Conservation (phyloP, 768 basidiomycete species). For the Boletus vinaceobasis region DNA sequence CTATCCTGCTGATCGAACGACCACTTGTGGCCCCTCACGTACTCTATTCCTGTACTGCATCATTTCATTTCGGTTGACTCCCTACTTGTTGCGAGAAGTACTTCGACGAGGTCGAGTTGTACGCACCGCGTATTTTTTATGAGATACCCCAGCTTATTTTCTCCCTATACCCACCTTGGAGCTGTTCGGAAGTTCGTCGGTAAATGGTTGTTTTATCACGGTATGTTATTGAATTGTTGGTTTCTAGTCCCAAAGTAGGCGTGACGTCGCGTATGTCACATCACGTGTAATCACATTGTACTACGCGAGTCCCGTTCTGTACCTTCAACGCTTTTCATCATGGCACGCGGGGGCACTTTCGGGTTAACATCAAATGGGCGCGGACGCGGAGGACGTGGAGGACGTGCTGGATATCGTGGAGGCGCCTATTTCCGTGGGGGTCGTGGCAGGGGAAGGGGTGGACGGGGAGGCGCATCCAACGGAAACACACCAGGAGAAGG, state of each 20-base stretch:
- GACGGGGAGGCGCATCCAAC: constrained; percentile 32
- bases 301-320: constrained; percentile 7
- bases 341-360: constrained; percentile 51
- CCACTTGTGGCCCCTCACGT: neutral
- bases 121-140: constrained; percentile 18
- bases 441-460: constrained; percentile 44
- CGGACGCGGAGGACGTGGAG: constrained; percentile 39
- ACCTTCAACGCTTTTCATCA: constrained; percentile 1
- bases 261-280: constrained; percentile 30
- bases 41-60: constrained; percentile 4
- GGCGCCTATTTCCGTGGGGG: constrained; percentile 43
- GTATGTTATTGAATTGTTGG: neutral
- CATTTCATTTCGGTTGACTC: constrained; percentile 1
- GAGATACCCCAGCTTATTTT: constrained; percentile 25
- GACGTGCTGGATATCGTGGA: constrained; percentile 34
- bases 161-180: constrained; percentile 1
- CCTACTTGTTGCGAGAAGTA: neutral
- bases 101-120: neutral
- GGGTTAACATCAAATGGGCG: constrained; percentile 50
- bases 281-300: constrained; percentile 15
- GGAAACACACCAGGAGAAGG: constrained; percentile 40
- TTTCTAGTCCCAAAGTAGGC: neutral
- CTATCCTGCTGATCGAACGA: constrained; percentile 16
- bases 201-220: neutral
- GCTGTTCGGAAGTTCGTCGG: neutral